phyloP scores from a whole-genome alignment of 2,329 filamentous ascomycete species.

The Calonectria pseudoreteaudii region DNA sequence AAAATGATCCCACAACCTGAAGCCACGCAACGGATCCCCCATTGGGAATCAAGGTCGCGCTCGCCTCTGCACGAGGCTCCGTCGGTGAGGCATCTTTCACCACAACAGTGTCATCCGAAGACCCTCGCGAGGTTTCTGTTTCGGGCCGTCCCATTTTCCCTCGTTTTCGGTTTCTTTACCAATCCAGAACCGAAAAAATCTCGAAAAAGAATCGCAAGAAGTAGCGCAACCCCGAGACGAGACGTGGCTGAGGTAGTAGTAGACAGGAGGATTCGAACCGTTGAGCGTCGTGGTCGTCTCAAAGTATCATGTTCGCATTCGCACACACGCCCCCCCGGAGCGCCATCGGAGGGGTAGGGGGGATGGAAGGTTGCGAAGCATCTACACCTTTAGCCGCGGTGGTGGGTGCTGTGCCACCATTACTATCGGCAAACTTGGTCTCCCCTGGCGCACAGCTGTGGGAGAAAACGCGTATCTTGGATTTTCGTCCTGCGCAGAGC shows the following conservation, averaged over 20 bases:
- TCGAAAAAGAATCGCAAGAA: neutral
- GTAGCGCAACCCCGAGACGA: neutral
- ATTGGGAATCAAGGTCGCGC: slow-evolving; percentile 14
- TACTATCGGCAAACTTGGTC: neutral
- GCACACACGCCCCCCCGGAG: neutral
- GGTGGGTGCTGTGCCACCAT: neutral
- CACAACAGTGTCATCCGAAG: neutral
- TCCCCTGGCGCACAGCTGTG: neutral
- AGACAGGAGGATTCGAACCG: neutral
- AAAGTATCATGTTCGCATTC: neutral
- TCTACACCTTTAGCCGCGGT: neutral
- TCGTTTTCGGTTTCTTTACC: neutral
- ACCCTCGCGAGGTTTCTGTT: neutral
- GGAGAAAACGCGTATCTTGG: neutral
- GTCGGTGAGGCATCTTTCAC: neutral
- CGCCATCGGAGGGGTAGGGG: neutral
- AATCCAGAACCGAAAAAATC: neutral
- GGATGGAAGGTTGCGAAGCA: neutral
- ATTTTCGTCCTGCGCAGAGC: neutral
- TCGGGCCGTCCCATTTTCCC: neutral
- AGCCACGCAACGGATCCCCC: slow-evolving; percentile 37
- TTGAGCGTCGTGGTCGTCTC: neutral
- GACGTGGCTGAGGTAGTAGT: neutral
- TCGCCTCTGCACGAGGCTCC: neutral
- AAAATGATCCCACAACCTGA: slow-evolving; percentile 37